Evolutionary conservation across 495 filamentous ascomycete species (phyloP).

Genomic region (Ramalina intermedia): DNA sequence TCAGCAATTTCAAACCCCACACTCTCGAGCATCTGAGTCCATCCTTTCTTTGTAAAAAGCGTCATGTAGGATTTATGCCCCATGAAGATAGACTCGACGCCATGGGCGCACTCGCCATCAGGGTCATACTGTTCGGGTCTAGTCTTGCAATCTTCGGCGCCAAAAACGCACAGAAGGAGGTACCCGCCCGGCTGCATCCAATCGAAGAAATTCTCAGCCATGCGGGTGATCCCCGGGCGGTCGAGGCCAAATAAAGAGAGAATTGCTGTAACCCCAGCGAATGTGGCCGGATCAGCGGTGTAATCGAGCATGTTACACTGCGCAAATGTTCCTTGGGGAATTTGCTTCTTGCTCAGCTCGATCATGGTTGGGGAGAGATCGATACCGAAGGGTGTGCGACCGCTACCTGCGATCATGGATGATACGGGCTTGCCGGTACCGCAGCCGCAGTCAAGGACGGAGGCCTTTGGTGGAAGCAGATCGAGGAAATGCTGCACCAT

Average conservation of each 20-base stretch:
- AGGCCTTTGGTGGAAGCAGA: slow-evolving; percentile 7
- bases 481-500: slow-evolving; percentile 7
- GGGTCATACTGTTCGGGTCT: slow-evolving; percentile 5
- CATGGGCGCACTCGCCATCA: slow-evolving; percentile 10
- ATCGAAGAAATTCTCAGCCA: slow-evolving; percentile 9
- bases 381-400: slow-evolving; percentile 23
- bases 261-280: slow-evolving; percentile 11
- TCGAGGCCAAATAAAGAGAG: slow-evolving; percentile 13
- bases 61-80: background rate
- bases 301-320: slow-evolving; percentile 19
- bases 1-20: slow-evolving; percentile 8
- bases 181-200: slow-evolving; percentile 12
- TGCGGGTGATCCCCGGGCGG: slow-evolving; percentile 4
- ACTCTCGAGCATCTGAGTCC: slow-evolving; percentile 9
- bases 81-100: slow-evolving; percentile 8
- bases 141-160: slow-evolving; percentile 6
- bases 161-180: slow-evolving; percentile 6
- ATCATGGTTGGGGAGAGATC: slow-evolving; percentile 24
- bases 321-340: slow-evolving; percentile 20
- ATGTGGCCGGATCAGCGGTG: slow-evolving; percentile 1
- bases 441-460: slow-evolving; percentile 33
- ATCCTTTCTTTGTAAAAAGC: slow-evolving; percentile 11
- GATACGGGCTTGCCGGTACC: slow-evolving; percentile 28
- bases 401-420: slow-evolving; percentile 17
- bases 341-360: slow-evolving; percentile 15